Evolutionary conservation across 371 early-diverging fungal species (phyloP), one percentile per base, ranked within the genome.

Genomic region (Nosema muscidifuracis): DNA sequence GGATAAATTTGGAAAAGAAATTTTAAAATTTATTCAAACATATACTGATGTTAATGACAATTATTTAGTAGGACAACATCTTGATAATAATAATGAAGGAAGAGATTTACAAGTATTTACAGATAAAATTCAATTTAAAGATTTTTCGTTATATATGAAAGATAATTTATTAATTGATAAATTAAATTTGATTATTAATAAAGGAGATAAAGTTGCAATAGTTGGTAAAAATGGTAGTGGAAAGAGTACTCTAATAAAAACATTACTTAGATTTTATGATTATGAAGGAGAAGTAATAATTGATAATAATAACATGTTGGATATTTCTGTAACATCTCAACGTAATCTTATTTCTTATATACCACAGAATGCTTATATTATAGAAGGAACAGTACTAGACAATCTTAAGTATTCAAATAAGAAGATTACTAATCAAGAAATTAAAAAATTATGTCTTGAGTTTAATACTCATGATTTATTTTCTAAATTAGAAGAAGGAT

Each of bases 401-500:
- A 81, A 81, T 63, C 13, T 79, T 10, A 67, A 57, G 33, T 81
- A 77, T 33, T 68, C 66, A 51, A 62, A 42, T 55, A 43, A 51
- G 13, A 56, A 50, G 12, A 38, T 40, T n/a, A 40, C 68, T 20
- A 30, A 69, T 22, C 62, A 62, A 33, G 56, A 64, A 38, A 31
- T 77, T 20, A 16, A 62, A 42, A 47, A 69, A 12, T 38, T 64
- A 22, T 61, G 64, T 31, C 38, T 57, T n/a, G 56, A 47, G 15
- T 71, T 67, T 31, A 40, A 58, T 16, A 34, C 68, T 0, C 75
- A 81, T 61, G 69, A 75, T 44, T 55, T 71, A 26, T 77, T 78
- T 30, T 50, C 34, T 18, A 60, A 71, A 66, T 81, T 87, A 55
- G 87, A 87, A 22, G 87, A 89, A 50, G 92, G 92, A 74, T 87